Percentiles rank a stretch among this genome's conserved stretches.
Conservation (phyloP, 1,139 yeast genomes). For the Keqinozyma sinolaborantium region DNA sequence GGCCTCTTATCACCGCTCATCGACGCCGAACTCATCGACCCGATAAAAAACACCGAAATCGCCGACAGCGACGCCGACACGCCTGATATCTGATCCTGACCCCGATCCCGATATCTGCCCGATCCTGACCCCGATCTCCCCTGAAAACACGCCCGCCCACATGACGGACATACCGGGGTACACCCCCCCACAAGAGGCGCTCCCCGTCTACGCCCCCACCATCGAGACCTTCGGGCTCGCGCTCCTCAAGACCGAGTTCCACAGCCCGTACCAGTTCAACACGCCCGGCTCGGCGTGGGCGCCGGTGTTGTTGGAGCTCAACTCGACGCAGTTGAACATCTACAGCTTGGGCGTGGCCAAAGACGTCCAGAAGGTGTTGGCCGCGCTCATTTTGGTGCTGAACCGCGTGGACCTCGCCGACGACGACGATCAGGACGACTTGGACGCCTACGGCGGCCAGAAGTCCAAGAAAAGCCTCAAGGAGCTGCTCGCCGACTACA, state of each 20-base stretch:
- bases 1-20: too few species aligned
- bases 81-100: too few species aligned
- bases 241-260: constrained; percentile 33
- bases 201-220: constrained; percentile 33
- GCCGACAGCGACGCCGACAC: too few species aligned
- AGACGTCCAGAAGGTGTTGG: constrained; percentile 21
- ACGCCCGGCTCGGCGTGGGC: constrained; percentile 34
- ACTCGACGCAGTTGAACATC: constrained; percentile 54
- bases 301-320: constrained; percentile 49
- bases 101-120: too few species aligned
- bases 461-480: constrained; percentile 5
- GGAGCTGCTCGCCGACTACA: constrained; percentile 10
- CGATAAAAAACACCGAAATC: too few species aligned
- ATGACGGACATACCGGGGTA: constrained; percentile 16
- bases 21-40: too few species aligned
- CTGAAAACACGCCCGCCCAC: too few species aligned
- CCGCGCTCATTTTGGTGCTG: constrained; percentile 21
- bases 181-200: constrained; percentile 18
- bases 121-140: too few species aligned
- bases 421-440: constrained; percentile 13
- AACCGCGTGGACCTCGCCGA: constrained; percentile 7
- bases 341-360: constrained; percentile 28
- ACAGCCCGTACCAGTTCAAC: constrained; percentile 34
- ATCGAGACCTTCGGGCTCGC: constrained; percentile 31
- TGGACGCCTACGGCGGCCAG: constrained; percentile 25